Base-by-base conservation (phyloP, 2,329 filamentous ascomycete genomes). In the Decorospora gaudefroyi region DNA sequence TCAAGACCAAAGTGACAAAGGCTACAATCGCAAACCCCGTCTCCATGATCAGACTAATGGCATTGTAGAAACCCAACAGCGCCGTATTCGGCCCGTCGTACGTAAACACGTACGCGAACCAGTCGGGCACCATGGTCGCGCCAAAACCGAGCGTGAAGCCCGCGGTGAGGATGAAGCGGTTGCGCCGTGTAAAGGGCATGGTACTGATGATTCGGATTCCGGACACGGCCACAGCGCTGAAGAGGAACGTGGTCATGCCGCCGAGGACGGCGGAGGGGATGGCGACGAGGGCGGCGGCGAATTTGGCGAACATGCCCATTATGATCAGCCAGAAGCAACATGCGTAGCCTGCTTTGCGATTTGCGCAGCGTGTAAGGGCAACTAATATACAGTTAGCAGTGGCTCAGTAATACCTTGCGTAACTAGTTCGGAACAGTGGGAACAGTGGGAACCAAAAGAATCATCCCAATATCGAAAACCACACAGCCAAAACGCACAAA, bases 231-330 rank as follows among this genome's bases (percentile, higher is more conserved):
- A 93, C 88, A 3, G 86, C 81, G 46, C 78, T 79, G 73, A 91
- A 93, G 15, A 93, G 78, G 69, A 93, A 93, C 0, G 87, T 90
- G 0, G 88, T 78, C 75, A 78, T 78, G 27, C 75, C 75, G 6
- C 75, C 75, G 1, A 78, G 62, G 0, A 77, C 75, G 1, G 75
- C 58, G 7, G 56, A 63, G 0, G 88, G 88, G 52, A 93, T 92
- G 4, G 87, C 80, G 4, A 89, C 86, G 3, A 93, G 81, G 0
- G 87, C 80, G 1, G 88, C 88, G 0, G 87, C 88, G 57, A 92
- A 91, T 70, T 93, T 93, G 55, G 87, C 82, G 58, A 92, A 90
- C 49, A 93, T 74, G 11, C 89, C 89, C 82, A 90, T 90, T 55
- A 93, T 68, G 49, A 93, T 71, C 8, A 93, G 78, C 75, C 90